A percentile compares a stretch with the other conserved stretches of the same genome.
These are phyloP conservation scores for Apiotrichum brassicae DNA, from an alignment of 1,284 basidiomycete species.

Conservation along the genomic window DNA sequence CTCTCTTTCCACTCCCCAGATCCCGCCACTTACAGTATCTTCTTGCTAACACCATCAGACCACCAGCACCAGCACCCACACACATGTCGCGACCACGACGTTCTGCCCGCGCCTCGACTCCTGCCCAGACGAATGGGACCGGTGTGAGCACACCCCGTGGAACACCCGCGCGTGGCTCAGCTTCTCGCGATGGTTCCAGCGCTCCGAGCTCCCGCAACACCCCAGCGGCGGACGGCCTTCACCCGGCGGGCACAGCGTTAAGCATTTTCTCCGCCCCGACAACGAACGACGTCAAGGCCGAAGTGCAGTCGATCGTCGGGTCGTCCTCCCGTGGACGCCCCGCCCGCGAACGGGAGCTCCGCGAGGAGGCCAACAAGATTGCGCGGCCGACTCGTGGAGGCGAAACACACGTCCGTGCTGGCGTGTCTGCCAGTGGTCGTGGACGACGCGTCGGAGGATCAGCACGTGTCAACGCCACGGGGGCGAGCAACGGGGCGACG, in stretches of 20 bases:
- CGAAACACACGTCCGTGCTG: constrained; percentile 26
- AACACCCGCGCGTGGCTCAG: constrained; percentile 1
- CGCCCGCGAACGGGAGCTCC: constrained; percentile 8
- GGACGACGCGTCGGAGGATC: constrained; percentile 37
- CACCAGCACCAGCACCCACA: constrained; percentile 6
- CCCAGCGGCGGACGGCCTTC: background rate
- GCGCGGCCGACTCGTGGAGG: constrained; percentile 20
- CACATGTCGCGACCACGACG: constrained; percentile 10
- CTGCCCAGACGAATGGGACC: constrained; percentile 1
- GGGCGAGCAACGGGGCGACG: constrained; percentile 4
- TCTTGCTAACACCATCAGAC: background rate
- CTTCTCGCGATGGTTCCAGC: constrained; percentile 12
- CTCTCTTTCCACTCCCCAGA: background rate
- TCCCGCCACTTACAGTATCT: background rate
- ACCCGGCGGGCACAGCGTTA: constrained; percentile 14
- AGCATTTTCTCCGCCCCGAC: constrained; percentile 30
- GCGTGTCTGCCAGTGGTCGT: constrained; percentile 36
- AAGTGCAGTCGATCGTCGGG: constrained; percentile 17
- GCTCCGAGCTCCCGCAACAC: constrained; percentile 15
- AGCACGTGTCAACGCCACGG: constrained; percentile 7
- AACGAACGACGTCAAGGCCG: constrained; percentile 15
- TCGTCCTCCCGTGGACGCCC: constrained; percentile 3
- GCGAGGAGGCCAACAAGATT: constrained; percentile 6
- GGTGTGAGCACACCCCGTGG: constrained; percentile 1
- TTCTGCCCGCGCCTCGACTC: constrained; percentile 6